Evolutionary conservation across 1,284 basidiomycete genomes (phyloP), one percentile per base, ranked within the genome.

Genomic region (Cutaneotrichosporon sp.): DNA sequence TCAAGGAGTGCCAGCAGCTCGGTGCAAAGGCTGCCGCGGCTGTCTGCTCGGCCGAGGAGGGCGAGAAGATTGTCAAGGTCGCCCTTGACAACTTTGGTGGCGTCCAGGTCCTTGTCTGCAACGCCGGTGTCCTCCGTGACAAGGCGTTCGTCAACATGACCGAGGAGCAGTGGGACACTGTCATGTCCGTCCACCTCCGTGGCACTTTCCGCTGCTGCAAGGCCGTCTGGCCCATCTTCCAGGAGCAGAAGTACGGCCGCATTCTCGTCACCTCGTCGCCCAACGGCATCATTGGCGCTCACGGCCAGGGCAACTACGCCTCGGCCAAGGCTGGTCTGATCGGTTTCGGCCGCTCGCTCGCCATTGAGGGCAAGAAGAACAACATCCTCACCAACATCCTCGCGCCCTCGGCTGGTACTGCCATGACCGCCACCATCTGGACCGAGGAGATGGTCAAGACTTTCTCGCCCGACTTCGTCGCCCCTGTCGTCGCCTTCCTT

Each of bases 211-310:
- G 91, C 89, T 92, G 90, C 73, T 89, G 88, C 63, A 92, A 97
- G 78, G 96, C 96, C 14, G 91, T 92, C 42, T 99, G 95, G 97
- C 94, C 96, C 4, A 85, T 93, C 75, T 97, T 99, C 86, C 89
- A 91, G 81, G 90, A 96, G 82, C 97, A 99, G 79, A 95, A 94
- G 82, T 98, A 90, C 77, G 96, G 97, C 38, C 89, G 97, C 64
- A 96, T 99, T 75, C 86, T 99, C 64, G 97, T 92, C 60, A 98
- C 95, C 32, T 88, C 89, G 64, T 98, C 95, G 6, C 89, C 90
- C 77, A 92, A 95, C 62, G 96, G 95, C 67, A 89, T 97, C 65
- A 94, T 92, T 76, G 96, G 96, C 21, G 95, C 97, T 81, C 93
- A 97, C 78, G 95, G 94, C 32, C 92, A 97, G 79, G 89, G 80